Conservation (phyloP, 2,329 filamentous ascomycete genomes). For the Fulvia fulva region DNA sequence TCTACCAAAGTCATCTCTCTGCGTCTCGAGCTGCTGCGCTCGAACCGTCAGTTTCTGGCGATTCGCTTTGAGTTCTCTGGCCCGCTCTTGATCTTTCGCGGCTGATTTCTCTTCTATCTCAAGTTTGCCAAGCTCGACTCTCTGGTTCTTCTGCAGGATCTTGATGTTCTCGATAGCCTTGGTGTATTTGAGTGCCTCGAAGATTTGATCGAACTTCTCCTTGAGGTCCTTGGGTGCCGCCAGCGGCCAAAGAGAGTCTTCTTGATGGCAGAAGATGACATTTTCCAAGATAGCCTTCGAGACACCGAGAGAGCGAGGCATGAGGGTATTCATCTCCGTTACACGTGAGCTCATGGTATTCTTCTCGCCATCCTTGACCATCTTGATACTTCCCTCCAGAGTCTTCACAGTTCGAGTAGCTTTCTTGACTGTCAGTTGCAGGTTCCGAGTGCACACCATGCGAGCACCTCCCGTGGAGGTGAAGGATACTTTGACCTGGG, state of each 20-base stretch:
- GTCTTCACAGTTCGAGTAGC: slow-evolving; percentile 72
- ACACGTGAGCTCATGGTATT: slow-evolving; percentile 74
- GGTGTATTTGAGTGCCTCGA: slow-evolving; percentile 93
- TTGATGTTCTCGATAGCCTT: slow-evolving; percentile 97
- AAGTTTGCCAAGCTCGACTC: slow-evolving; percentile 66
- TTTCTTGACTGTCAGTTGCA: slow-evolving; percentile 87
- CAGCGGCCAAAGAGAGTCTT: slow-evolving; percentile 95
- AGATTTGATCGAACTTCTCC: slow-evolving; percentile 95
- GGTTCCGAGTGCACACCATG: slow-evolving; percentile 76
- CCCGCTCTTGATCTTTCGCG: slow-evolving; percentile 80
- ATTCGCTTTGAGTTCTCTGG: slow-evolving; percentile 63
- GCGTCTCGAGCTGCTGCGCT: slow-evolving; percentile 58
- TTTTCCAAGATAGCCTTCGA: slow-evolving; percentile 85
- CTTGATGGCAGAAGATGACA: slow-evolving; percentile 98
- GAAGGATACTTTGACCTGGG: slow-evolving; percentile 88
- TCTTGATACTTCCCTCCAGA: slow-evolving; percentile 72
- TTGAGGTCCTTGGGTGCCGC: slow-evolving; percentile 82
- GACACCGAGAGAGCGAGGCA: slow-evolving; percentile 83
- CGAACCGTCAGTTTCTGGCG: slow-evolving; percentile 49
- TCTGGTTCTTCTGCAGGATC: slow-evolving; percentile 74
- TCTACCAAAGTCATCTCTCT: slow-evolving; percentile 55
- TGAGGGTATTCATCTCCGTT: slow-evolving; percentile 67
- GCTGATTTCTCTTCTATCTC: slow-evolving; percentile 73
- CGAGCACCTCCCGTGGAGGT: slow-evolving; percentile 70
- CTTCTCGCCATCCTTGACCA: slow-evolving; percentile 74